A percentile compares a stretch with the other conserved stretches of the same genome.
These are phyloP conservation scores for Psilocybe sp. DNA, from an alignment of 768 basidiomycete species.

Conservation along the genomic window DNA sequence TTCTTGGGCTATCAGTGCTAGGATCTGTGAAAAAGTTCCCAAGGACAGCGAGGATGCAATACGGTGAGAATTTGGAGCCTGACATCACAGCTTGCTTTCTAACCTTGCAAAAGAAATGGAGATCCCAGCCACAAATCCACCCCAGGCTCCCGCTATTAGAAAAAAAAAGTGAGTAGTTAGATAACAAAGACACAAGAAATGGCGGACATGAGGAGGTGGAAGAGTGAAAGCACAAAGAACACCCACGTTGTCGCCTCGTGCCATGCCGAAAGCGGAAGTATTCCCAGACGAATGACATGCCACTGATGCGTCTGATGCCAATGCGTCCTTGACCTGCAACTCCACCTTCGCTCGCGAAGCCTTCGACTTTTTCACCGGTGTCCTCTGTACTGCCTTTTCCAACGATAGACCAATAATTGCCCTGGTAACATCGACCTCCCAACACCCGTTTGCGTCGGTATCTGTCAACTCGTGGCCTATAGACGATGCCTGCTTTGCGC, in stretches of 20 bases:
- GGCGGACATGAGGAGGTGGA: constrained; percentile 24
- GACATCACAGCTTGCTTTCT: constrained; percentile 6
- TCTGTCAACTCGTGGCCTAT: constrained; percentile 23
- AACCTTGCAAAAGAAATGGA: constrained; percentile 39
- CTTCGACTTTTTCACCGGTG: constrained; percentile 11
- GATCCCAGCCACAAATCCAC: constrained; percentile 28
- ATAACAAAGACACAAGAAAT: constrained; percentile 24
- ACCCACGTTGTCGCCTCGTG: constrained; percentile 42
- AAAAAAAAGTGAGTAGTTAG: constrained; percentile 19
- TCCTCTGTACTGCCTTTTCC: constrained; percentile 24
- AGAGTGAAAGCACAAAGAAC: constrained; percentile 17
- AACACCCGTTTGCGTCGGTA: constrained; percentile 29
- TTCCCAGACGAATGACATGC: background rate
- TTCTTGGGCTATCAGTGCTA: constrained; percentile 31
- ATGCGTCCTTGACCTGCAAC: constrained; percentile 10
- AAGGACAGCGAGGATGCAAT: constrained; percentile 4
- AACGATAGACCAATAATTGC: constrained; percentile 53
- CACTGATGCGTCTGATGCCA: no score
- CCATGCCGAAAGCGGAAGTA: constrained; percentile 31
- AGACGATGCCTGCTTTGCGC: constrained; percentile 42
- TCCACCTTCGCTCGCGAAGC: constrained; percentile 14
- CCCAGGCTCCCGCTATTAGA: constrained; percentile 24
- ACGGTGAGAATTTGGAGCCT: constrained; percentile 4
- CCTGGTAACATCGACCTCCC: constrained; percentile 59
- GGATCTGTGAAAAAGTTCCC: constrained; percentile 21